Conservation (phyloP, 2,329 filamentous ascomycete species). For the Curvularia lunata region DNA sequence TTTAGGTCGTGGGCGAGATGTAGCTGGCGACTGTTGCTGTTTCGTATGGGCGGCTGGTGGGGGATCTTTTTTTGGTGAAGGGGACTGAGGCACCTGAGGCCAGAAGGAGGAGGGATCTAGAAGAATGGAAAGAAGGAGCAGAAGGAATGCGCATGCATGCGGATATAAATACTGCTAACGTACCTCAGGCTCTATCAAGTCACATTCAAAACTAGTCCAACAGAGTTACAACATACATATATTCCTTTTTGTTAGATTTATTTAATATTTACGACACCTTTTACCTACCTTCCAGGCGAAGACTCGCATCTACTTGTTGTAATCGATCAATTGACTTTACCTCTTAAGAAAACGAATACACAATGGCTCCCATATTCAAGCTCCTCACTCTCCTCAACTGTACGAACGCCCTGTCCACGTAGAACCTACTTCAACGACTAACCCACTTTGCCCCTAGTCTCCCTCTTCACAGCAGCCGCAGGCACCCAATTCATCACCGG, state of each 20-base stretch:
- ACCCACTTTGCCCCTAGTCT: conserved; percentile 24
- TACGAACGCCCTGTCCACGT: conserved; percentile 7
- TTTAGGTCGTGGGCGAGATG: neutral
- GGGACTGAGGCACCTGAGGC: neutral
- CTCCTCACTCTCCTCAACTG: conserved; percentile 33
- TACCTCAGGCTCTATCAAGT: neutral
- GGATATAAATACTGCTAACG: neutral
- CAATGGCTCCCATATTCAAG: conserved; percentile 40
- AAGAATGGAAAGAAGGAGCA: neutral
- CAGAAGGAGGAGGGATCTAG: neutral
- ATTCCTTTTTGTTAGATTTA: neutral
- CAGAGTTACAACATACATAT: neutral
- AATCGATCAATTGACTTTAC: too few relatives aligned
- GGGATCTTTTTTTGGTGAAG: neutral
- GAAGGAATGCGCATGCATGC: neutral
- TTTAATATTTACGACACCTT: neutral
- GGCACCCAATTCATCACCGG: conserved; percentile 43
- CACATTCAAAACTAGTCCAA: neutral
- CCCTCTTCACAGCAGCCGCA: conserved; percentile 35
- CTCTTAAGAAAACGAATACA: neutral
- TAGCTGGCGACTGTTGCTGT: neutral
- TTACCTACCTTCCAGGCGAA: neutral
- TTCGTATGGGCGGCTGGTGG: neutral
- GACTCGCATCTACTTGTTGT: neutral
- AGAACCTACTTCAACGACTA: neutral